Conservation (phyloP, 1,284 basidiomycete species). For the Puccinia polysora region DNA sequence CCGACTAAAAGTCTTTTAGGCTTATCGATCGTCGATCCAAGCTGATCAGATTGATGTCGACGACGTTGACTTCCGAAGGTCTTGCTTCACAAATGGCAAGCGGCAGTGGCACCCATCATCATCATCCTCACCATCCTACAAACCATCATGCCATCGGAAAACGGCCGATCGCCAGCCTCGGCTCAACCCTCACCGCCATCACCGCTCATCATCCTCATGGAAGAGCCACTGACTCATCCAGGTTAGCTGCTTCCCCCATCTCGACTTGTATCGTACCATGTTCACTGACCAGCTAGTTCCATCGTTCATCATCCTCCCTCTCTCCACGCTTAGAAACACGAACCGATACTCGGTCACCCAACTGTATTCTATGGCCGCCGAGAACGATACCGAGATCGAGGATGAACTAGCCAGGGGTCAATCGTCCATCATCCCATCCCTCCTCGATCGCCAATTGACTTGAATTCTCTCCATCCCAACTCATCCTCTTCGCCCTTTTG, state of each 20-base stretch:
- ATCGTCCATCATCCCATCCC: background rate
- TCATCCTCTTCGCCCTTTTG: conserved; percentile 10
- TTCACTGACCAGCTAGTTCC: background rate
- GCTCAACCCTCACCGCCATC: conserved; percentile 11
- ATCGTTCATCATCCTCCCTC: background rate
- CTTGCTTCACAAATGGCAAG: conserved; percentile 21
- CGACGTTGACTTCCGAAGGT: conserved; percentile 26
- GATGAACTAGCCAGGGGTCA: conserved; percentile 89
- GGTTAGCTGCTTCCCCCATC: background rate
- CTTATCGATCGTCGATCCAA: too few species aligned
- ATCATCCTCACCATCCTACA: too few species aligned
- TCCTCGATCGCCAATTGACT: background rate
- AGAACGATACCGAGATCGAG: conserved; percentile 97
- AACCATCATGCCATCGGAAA: conserved; percentile 4
- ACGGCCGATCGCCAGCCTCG: conserved; percentile 21
- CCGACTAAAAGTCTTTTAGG: too few species aligned
- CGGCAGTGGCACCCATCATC: background rate
- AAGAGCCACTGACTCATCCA: background rate
- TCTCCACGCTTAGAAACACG: conserved; percentile 75
- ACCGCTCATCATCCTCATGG: background rate
- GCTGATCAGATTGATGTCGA: conserved; percentile 12
- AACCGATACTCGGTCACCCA: conserved; percentile 95
- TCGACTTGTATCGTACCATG: background rate
- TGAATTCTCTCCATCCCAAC: background rate
- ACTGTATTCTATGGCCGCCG: conserved; percentile 93